Percentiles rank a stretch among this genome's conserved stretches.
These are phyloP conservation scores for Fraxinus velutina DNA, from an alignment of 305 asterid genomes.

Conservation along the genomic window DNA sequence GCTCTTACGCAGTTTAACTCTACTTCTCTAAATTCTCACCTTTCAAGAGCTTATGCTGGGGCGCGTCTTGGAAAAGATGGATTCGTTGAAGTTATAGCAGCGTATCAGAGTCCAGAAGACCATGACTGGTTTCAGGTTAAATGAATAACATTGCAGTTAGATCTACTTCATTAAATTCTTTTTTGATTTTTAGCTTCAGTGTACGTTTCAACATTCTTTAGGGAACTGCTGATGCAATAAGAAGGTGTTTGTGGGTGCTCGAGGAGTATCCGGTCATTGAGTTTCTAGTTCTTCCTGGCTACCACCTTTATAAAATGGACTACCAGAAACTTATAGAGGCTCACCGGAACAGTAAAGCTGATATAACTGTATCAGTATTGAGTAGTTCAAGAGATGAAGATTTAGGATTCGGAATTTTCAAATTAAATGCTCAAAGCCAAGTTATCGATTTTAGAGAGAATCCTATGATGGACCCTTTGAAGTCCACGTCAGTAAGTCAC, in stretches of 20 bases:
- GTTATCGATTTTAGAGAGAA: slow-evolving; percentile 46
- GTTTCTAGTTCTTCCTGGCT: slow-evolving; percentile 69
- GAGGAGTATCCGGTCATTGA: slow-evolving; percentile 55
- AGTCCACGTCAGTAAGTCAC: slow-evolving; percentile 29
- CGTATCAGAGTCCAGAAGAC: slow-evolving; percentile 74
- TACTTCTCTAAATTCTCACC: slow-evolving; percentile 77
- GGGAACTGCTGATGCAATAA: slow-evolving; percentile 81
- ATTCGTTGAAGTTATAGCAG: slow-evolving; percentile 77
- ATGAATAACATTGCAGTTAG: neutral
- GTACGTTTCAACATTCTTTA: slow-evolving; percentile 8
- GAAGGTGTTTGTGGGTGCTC: slow-evolving; percentile 67
- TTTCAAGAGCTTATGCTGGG: slow-evolving; percentile 66
- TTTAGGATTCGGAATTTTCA: slow-evolving; percentile 48
- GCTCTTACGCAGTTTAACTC: slow-evolving; percentile 84
- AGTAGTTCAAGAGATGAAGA: slow-evolving; percentile 27
- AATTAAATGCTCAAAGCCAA: slow-evolving; percentile 39
- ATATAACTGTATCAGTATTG: slow-evolving; percentile 52
- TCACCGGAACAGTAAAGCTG: slow-evolving; percentile 40
- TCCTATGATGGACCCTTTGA: slow-evolving; percentile 7
- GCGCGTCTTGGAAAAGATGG: slow-evolving; percentile 53
- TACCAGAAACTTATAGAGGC: slow-evolving; percentile 51
- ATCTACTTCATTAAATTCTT: neutral
- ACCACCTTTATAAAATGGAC: slow-evolving; percentile 72
- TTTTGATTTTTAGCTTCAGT: neutral
- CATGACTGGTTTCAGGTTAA: slow-evolving; percentile 78